Base-by-base conservation (phyloP, 495 filamentous ascomycete species). In the Tuber magnatum region DNA sequence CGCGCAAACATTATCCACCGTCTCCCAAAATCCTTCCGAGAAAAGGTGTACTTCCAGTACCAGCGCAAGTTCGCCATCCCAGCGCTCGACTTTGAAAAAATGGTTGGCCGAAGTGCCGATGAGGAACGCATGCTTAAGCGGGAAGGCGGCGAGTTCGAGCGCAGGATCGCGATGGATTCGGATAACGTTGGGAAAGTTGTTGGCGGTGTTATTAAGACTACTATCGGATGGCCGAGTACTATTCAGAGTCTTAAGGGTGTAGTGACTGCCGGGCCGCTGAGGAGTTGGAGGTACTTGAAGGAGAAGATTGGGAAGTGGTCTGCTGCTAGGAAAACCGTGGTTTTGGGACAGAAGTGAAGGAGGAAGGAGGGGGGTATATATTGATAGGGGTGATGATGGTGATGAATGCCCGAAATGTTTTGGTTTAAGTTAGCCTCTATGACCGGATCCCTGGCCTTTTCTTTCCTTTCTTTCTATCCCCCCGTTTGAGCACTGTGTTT, bases 1-100 rank as follows among this genome's bases (percentile, higher is more conserved):
- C 89, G 95, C 68, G 94, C 92, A 35, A 98, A 99, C 82, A 98
- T 98, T 92, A 94, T 99, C 14, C 90, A 96, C 18, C 91, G 95
- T 39, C 85, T 99, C 20, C 96, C 95, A 0, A 93, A 92, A 74
- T 86, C 90, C 1, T 98, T 99, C 87, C 88, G 95, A 22, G 87
- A 92, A 70, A 94, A 93, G 78, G 83, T 99, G 3, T 99, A 98
- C 84, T 96, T 95, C 84, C 90, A 93, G 79, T 98, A 97, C 80
- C 95, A 97, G 83, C 87, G 90, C 77, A 94, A 96, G 81, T 97
- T 91, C 79, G 87, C 87, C 46, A 96, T 98, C 46, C 94, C 95
- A 1, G 90, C 88, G 39, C 85, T 86, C 3, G 92, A 97, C 61
- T 99, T 97, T 83, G 84, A 92, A 76, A 89, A 91, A 82, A 94